Conservation (phyloP, 106 monocot species). For the Allium cepa region DNA sequence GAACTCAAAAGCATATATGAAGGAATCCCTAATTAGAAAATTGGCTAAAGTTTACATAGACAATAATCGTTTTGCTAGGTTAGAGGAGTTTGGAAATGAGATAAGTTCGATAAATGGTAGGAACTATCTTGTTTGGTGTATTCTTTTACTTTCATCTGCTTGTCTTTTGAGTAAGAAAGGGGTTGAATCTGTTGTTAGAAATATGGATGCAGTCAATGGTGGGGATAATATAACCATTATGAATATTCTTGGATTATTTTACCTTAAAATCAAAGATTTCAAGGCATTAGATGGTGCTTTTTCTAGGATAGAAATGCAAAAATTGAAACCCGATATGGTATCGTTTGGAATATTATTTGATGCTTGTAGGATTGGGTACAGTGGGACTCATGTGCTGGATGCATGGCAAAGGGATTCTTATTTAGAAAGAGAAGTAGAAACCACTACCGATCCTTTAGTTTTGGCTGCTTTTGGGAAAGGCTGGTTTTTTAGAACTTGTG, state of each 20-base stretch:
- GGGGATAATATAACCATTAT: constrained; percentile 23
- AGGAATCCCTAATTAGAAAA: constrained; percentile 59
- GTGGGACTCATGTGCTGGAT: constrained; percentile 40
- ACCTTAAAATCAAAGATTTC: constrained; percentile 63
- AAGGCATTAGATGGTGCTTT: constrained; percentile 35
- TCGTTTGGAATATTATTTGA: constrained; percentile 64
- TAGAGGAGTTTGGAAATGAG: constrained; percentile 67
- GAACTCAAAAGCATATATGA: constrained; percentile 29
- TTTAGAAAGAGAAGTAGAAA: constrained; percentile 40
- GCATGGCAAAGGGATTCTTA: constrained; percentile 39
- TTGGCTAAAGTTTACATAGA: constrained; percentile 53
- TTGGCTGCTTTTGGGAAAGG: constrained; percentile 63
- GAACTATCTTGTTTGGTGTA: constrained; percentile 51
- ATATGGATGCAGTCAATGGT: constrained; percentile 49
- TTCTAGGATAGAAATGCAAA: constrained; percentile 12
- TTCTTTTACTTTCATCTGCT: constrained; percentile 52
- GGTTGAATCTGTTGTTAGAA: constrained; percentile 44
- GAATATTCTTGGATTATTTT: constrained; percentile 63
- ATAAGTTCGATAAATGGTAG: constrained; percentile 37
- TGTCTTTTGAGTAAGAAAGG: constrained; percentile 51
- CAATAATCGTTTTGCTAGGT: constrained; percentile 36
- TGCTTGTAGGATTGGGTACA: constrained; percentile 44
- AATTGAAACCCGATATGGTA: constrained; percentile 53
- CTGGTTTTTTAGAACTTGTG: constrained; percentile 43
- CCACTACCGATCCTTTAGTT: constrained; percentile 55